phyloP scores from a whole-genome alignment of 371 early-diverging fungal species.

The Mortierella sp. region DNA sequence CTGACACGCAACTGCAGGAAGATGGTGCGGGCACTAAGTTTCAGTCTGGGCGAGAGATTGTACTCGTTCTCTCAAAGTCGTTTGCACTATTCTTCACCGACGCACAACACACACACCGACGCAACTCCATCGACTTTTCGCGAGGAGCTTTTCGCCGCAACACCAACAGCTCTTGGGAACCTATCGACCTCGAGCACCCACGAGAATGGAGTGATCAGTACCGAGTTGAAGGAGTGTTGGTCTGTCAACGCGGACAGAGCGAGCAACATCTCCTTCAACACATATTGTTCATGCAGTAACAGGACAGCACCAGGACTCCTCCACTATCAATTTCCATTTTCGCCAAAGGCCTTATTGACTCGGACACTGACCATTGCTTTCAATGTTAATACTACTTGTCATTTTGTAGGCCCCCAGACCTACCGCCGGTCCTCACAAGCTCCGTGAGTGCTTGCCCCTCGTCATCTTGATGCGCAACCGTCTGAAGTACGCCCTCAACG shows the following conservation, averaged over 20 bases:
- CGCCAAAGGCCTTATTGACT: not conserved
- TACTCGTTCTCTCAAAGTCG: not conserved
- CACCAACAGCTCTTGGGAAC: not conserved
- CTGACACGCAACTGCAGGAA: not conserved
- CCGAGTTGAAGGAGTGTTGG: not conserved
- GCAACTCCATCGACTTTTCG: not conserved
- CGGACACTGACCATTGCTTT: constrained; percentile 6
- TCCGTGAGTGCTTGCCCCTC: constrained; percentile 99
- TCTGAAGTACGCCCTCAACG: constrained; percentile 98
- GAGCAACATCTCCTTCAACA: not conserved
- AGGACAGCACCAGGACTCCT: not conserved
- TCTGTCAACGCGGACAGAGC: not conserved
- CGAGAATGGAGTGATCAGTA: not conserved
- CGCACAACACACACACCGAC: not conserved
- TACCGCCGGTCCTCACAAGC: constrained; percentile 99
- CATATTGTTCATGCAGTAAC: not conserved
- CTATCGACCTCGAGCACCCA: not conserved
- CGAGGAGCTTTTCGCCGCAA: not conserved
- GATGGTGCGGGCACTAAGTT: not conserved
- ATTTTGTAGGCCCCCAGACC: constrained; percentile 94
- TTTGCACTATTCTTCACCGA: not conserved
- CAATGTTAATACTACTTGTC: not conserved
- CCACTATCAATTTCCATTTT: not conserved
- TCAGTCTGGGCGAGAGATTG: not conserved
- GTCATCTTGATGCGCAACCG: constrained; percentile 99